A percentile compares a stretch with the other conserved stretches of the same genome.
phyloP scores from a whole-genome alignment of 768 basidiomycete species.

The Termitomyces sp. region DNA sequence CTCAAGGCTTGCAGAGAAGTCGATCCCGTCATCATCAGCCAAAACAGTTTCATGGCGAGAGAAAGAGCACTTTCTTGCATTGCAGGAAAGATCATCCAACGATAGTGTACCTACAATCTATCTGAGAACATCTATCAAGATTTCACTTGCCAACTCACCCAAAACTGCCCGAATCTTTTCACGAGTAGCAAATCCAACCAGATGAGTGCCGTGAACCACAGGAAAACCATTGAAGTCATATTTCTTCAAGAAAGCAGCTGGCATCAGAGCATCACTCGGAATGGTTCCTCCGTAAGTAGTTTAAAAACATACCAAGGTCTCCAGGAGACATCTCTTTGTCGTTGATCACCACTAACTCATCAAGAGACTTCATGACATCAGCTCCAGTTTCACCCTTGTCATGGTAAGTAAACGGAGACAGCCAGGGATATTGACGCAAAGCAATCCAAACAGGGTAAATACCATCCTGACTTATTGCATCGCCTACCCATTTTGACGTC shows the following conservation, averaged over 20 bases:
- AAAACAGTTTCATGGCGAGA: conserved; percentile 24
- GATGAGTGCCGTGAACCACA: conserved; percentile 42
- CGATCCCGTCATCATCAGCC: conserved; percentile 24
- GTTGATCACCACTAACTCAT: conserved; percentile 45
- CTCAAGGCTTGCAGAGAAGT: conserved; percentile 36
- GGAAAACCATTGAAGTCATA: conserved; percentile 61
- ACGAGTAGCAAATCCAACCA: conserved; percentile 59
- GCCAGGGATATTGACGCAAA: conserved; percentile 66
- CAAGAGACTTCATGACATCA: conserved; percentile 51
- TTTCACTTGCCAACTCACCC: conserved; percentile 20
- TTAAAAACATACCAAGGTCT: conserved; percentile 36
- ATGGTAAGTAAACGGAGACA: conserved; percentile 58
- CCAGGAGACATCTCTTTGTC: conserved; percentile 41
- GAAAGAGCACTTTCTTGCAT: conserved; percentile 36
- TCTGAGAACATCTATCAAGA: neutral
- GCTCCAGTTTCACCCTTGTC: conserved; percentile 61
- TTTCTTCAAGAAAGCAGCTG: conserved; percentile 35
- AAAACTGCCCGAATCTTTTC: conserved; percentile 40
- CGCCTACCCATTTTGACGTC: conserved; percentile 73
- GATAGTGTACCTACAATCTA: conserved; percentile 21
- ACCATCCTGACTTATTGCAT: conserved; percentile 63
- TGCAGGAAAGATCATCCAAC: conserved; percentile 22
- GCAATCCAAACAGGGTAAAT: conserved; percentile 73
- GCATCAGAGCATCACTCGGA: neutral
- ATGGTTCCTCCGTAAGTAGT: neutral